Evolutionary conservation across 73 alveolate species (phyloP), one percentile per base, ranked within the genome.

Genomic region (Paramecium sonneborni): DNA sequence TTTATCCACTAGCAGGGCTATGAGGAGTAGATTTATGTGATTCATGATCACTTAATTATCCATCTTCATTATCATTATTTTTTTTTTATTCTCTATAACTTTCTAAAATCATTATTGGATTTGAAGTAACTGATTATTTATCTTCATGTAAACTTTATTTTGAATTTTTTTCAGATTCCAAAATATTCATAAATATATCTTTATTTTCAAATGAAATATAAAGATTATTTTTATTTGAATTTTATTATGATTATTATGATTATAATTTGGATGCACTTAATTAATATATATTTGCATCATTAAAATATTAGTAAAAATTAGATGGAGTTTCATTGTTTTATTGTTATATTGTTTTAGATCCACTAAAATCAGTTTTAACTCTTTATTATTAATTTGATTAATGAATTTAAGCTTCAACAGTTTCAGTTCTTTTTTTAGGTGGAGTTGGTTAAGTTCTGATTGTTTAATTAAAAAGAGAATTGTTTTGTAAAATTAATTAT

Each of bases 181-280:
- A 34, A 20, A 41, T 39, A 41, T 38, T 79, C 90, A 79, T 79
- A 79, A 79, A 79, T 79, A 79, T 79, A 79, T 79, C 90, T 79
- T 79, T 79, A 79, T 79, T 79, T 46, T 79, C 90, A 79, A 79
- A 79, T 14, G 90, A 79, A 79, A 79, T 46, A 44, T 79, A 79
- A 79, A 79, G 90, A 79, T 79, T 79, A 12, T 62, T 62, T 62
- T 62, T 30, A 30, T 62, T 62, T 6, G 39, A 4, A 8, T 26
- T 11, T 32, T 62, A 62, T 62, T 62, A 15, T 46, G 5, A 24
- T 79, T 39, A 14, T 35, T 72, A 35, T 72, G 30, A 72, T 72
- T 72, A 37, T 32, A 72, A n/a, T 24, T 72, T 72, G 28, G 84
- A 26, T 23, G 84, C 84, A 62, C 84, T 62, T 11, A 62, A 10